Base-by-base conservation (phyloP, 2,329 filamentous ascomycete genomes). In the Dothidotthia symphoricarpi region DNA sequence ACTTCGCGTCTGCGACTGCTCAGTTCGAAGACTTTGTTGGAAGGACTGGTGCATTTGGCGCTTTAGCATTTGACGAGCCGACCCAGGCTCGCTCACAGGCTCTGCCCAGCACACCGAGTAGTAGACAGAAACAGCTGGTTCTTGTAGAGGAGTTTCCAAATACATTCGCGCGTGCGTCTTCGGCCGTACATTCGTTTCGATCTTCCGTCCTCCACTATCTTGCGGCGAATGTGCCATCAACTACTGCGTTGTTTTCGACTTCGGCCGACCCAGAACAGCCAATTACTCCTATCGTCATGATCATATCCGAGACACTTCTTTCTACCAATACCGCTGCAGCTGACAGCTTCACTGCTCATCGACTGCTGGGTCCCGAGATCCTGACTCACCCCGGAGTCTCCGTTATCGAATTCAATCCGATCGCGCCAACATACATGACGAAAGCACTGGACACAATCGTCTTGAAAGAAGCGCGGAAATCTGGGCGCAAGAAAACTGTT, bases 1-100 rank as follows among this genome's bases (percentile, higher is more conserved):
- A 81, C 0, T 83, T 82, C 34, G 73, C 82, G 28, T 90, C 89
- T 1, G 76, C 83, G 19, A 81, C 87, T 4, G 76, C 81, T 6
- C 86, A 94, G 51, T 98, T 98, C 58, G 88, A 95, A 52, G 91
- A 97, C 45, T 98, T 97, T 53, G 73, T 98, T 42, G 83, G 81
- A 9, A 80, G 89, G 39, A 84, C 88, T 36, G 85, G 88, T 39
- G 86, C 83, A 47, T 95, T 93, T 66, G 80, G 83, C 12, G 84
- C 83, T 36, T 74, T 95, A 29, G 76, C 85, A 6, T 54, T 73
- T 69, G 51, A 58, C 28, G 45, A 43, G 25, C 49, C 50, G 16
- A 34, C 44, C 7, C 44, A 43, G 35, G 36, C 25, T 28, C 22
- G 17, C 6, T 49, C 48, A n/a, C 49, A 38, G 28, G 31, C 43